Percentiles rank a stretch among this genome's conserved stretches.
Conservation (phyloP, 345 rosid genomes). For the Aethionema arabicum region DNA sequence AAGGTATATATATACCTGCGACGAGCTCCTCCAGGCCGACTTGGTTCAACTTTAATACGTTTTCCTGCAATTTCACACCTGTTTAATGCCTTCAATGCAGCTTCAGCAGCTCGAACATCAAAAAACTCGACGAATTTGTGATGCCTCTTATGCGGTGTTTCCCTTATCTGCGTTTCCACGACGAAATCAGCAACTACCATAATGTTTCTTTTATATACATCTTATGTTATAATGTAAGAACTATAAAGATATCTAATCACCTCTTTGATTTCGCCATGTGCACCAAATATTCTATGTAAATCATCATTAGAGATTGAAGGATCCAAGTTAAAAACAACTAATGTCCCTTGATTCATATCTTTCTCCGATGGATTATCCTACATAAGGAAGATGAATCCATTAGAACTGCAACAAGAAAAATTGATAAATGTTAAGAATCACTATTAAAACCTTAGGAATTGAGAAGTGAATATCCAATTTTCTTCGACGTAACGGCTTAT, state of each 20-base stretch:
- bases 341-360: constrained; percentile 80
- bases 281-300: constrained; percentile 74
- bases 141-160: constrained; percentile 81
- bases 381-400: not conserved
- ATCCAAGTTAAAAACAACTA: constrained; percentile 78
- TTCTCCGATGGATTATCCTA: constrained; percentile 77
- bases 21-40: constrained; percentile 91
- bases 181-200: constrained; percentile 14
- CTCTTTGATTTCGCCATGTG: constrained; percentile 85
- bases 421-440: not conserved
- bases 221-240: not conserved
- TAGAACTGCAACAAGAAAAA: constrained; percentile 1
- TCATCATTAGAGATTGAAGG: constrained; percentile 80
- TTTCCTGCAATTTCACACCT: constrained; percentile 84
- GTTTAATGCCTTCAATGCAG: constrained; percentile 69
- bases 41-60: constrained; percentile 83
- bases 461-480: constrained; percentile 86
- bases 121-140: constrained; percentile 82
- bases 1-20: constrained; percentile 45
- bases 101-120: constrained; percentile 82
- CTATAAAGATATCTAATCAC: constrained; percentile 34
- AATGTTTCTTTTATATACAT: not conserved
- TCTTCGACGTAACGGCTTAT: constrained; percentile 79
- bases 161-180: constrained; percentile 61
- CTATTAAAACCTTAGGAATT: constrained; percentile 63